Base-by-base conservation (phyloP, 495 filamentous ascomycete genomes). In the Tetracladium marchalianum region DNA sequence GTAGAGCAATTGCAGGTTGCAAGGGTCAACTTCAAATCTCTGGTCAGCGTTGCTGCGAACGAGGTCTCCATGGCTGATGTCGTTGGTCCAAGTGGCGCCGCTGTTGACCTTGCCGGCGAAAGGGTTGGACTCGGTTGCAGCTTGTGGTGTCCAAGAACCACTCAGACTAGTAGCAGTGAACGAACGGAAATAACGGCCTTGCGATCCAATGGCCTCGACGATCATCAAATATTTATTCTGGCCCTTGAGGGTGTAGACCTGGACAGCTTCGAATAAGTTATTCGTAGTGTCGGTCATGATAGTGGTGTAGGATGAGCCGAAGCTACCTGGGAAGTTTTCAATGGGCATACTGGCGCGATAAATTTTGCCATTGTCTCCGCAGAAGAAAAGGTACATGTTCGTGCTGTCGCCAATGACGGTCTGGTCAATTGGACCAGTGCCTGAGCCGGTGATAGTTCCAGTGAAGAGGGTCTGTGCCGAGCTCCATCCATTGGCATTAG, bases 361-460 rank as follows among this genome's bases (percentile, higher is more conserved):
- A 56, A 83, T 75, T 41, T 71, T 73, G 59, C 78, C 79, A 48
- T 83, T 77, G 52, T 83, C 79, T 5, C 77, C 79, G 0, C 72
- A 66, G 42, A 81, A 83, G 70, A 82, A 83, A 0, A 82, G 67
- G 50, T 79, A 80, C 71, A 80, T 80, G 53, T 69, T 67, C 2
- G 53, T 60, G 43, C 52, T 57, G 62, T 82, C 79, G 44, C 70
- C 74, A 50, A 82, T 80, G 46, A 82, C 44, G 0, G 75, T 70
- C 59, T 78, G 76, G 56, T 81, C 79, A 57, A 82, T 77, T 11
- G 57, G 49, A 2, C 74, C 73, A 1, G 68, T 74, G 55, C 56
- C 52, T 8, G 69, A 69, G 54, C 53, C 64, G 2, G 69, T 48
- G 55, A 80, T 74, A 22, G 50, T 68, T 31, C 77, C 77, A 2